Percentiles rank a stretch among this genome's conserved stretches.
Evolutionary conservation across 768 basidiomycete genomes (phyloP).

Genomic region (Pleurotus tuber-regium): DNA sequence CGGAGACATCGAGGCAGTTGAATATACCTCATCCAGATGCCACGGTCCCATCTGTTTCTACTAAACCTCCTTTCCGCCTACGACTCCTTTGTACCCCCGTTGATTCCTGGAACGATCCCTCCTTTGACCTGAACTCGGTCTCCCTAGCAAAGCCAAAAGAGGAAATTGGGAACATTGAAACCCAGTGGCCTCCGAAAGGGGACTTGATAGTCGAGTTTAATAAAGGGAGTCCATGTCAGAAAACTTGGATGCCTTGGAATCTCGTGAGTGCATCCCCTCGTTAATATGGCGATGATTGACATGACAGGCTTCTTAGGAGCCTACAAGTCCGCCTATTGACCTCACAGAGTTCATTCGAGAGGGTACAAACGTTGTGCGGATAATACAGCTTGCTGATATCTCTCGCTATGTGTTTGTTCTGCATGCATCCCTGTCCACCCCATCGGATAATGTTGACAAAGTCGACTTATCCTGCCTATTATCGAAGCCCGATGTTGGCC

Average conservation of each 20-base stretch:
- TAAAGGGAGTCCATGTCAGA: background rate
- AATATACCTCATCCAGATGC: background rate
- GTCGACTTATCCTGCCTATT: background rate
- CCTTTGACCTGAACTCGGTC: background rate
- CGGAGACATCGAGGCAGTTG: background rate
- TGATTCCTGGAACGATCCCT: background rate
- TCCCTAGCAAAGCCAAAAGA: background rate
- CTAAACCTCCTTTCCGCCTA: constrained; percentile 6
- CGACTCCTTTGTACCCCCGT: background rate
- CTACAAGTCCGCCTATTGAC: constrained; percentile 7
- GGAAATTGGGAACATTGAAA: constrained; percentile 2
- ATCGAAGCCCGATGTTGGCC: background rate
- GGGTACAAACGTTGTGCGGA: constrained; percentile 9
- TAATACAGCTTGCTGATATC: constrained; percentile 13
- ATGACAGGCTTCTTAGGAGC: background rate
- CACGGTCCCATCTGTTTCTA: background rate
- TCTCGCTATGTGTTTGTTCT: constrained; percentile 12
- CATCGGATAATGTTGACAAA: no score
- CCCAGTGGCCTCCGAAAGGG: constrained; percentile 12
- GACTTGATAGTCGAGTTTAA: constrained; percentile 14
- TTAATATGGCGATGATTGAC: background rate
- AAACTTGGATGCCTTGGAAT: constrained; percentile 9
- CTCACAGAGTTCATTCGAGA: constrained; percentile 12
- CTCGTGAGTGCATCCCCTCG: constrained; percentile 7
- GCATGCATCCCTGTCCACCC: constrained; percentile 12